Evolutionary conservation across 352 stramenopile species (phyloP).

Genomic region (Lagenidium giganteum): DNA sequence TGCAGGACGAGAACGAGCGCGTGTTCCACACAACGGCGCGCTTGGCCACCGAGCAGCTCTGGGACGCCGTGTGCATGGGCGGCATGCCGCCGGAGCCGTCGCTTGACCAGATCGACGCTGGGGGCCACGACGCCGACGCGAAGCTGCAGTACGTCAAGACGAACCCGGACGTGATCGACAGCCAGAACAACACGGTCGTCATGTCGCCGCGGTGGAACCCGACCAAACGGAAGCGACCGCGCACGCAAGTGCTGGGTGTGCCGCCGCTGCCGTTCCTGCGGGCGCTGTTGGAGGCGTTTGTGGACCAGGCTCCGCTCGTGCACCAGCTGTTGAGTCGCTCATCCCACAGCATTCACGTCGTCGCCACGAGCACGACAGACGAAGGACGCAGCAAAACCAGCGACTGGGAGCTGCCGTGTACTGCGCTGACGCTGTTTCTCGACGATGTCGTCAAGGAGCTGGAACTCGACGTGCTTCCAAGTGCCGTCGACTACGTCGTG

Average conservation of each 20-base stretch:
- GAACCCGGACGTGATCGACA: too few species aligned
- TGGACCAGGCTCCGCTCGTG: not conserved
- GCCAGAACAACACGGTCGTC: too few species aligned
- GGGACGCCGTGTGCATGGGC: conserved; percentile 18
- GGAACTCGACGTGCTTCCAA: not conserved
- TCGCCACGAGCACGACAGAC: too few species aligned
- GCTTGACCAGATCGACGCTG: conserved; percentile 12
- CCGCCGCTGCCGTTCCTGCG: not conserved
- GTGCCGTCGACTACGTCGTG: not conserved
- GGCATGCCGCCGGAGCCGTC: conserved; percentile 12
- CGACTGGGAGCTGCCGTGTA: conserved; percentile 5
- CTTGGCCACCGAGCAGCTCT: conserved; percentile 21
- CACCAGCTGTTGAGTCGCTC: not conserved
- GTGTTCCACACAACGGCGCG: conserved; percentile 17
- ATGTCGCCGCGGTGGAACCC: too few species aligned
- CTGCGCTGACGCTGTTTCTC: not conserved
- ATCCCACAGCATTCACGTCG: too few species aligned
- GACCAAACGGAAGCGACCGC: too few species aligned
- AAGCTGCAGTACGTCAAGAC: not conserved
- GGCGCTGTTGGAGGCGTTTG: not conserved
- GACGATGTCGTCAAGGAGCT: not conserved
- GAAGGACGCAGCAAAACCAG: conserved; percentile 1
- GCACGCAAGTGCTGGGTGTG: not conserved
- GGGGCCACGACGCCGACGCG: not conserved
- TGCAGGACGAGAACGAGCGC: conserved; percentile 21